Base-by-base conservation (phyloP, 495 filamentous ascomycete genomes). In the Lasiosphaeris hirsuta region DNA sequence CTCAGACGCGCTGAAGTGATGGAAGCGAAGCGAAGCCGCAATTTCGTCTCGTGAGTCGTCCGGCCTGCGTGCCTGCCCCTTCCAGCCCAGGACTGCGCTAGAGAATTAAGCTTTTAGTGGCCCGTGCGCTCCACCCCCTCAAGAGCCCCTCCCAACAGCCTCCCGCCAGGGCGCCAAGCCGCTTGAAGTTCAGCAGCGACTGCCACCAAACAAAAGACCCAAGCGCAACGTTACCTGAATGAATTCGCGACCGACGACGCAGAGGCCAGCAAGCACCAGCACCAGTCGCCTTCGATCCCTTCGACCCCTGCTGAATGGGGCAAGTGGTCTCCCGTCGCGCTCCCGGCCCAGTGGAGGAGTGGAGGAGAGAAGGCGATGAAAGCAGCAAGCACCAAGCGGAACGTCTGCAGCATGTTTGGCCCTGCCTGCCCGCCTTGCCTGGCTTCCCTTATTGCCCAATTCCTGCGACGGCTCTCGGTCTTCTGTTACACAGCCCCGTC, bases 61-160 rank as follows among this genome's bases (percentile, higher is more conserved):
- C n/a, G n/a, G n/a, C n/a, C n/a, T n/a, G n/a, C n/a, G n/a, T n/a
- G n/a, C n/a, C n/a, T n/a, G n/a, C n/a, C n/a, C n/a, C n/a, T n/a
- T n/a, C n/a, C n/a, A n/a, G n/a, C n/a, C n/a, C n/a, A 34, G 48
- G 34, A 51, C 39, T 33, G 39, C 48, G 48, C 48, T 51, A 51
- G 48, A 13, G 36, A 51, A 19, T 51, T 51, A 51, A 51, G 49
- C 49, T 51, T 51, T 51, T 19, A 15, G 49, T 51, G 49, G 49
- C 34, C 15, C 15, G 49, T 40, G 49, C 49, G 4, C 36, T 1
- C 10, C 17, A 30, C 2, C 2, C 5, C 23, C 23, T 5, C 5
- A 2, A 30, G 23, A 5, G 23, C 34, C 15, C 49, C 49, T n/a
- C 34, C 30, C 36, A 14, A 14, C 49, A 34, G 43, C 43, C 43